These are phyloP conservation scores for Ceratocystis destructans DNA, from an alignment of 2,329 filamentous ascomycete genomes.

Conservation along the genomic window DNA sequence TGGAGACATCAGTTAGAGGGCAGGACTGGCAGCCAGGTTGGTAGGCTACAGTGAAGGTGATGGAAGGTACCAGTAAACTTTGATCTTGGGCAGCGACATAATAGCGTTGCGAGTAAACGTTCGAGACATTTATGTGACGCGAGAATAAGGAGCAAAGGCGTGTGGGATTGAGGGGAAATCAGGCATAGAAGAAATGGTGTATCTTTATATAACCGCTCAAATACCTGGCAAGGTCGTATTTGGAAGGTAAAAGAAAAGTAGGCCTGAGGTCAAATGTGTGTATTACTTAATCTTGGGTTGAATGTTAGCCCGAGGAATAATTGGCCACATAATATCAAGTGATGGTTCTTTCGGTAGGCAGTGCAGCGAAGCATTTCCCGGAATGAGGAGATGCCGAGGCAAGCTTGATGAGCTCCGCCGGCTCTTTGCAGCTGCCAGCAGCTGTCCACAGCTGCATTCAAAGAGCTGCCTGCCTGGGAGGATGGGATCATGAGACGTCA, in stretches of 20 bases:
- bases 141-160: background rate
- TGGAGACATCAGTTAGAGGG: conserved; percentile 9
- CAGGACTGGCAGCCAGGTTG: background rate
- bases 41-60: background rate
- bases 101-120: background rate
- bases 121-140: conserved; percentile 1
- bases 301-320: background rate
- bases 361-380: background rate
- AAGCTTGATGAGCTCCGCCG: background rate
- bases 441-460: background rate
- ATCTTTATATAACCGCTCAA: background rate
- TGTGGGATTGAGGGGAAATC: background rate
- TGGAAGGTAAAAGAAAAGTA: background rate
- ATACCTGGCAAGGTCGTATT: background rate
- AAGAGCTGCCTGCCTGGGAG: background rate
- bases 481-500: background rate
- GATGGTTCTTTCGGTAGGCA: background rate
- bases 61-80: conserved; percentile 26
- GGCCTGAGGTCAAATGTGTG: background rate
- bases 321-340: background rate
- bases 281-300: background rate
- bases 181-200: background rate
- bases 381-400: conserved; percentile 1
- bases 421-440: background rate
- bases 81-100: conserved; percentile 34